phyloP scores from a whole-genome alignment of 2,329 filamentous ascomycete species.

The Cladosporium sp. region DNA sequence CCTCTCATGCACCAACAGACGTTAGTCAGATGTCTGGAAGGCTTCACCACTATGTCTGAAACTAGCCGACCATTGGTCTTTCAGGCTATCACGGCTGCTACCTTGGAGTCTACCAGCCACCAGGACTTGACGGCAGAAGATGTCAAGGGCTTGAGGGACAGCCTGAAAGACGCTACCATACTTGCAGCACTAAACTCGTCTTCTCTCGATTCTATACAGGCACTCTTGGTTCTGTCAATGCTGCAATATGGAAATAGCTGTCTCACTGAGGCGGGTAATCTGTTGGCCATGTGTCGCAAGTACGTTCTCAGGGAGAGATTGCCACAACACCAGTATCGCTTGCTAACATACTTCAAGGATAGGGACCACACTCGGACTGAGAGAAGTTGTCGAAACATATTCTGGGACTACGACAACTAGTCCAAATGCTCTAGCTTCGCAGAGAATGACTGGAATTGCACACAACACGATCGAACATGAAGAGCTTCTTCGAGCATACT shows the following conservation, averaged over 20 bases:
- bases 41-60: conserved; percentile 10
- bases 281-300: conserved; percentile 35
- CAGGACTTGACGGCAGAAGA: not conserved
- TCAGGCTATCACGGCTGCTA: conserved; percentile 14
- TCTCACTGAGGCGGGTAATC: conserved; percentile 37
- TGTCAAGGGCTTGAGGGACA: not conserved
- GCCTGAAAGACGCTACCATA: not conserved
- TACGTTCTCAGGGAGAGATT: not conserved
- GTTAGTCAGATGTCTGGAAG: conserved; percentile 25
- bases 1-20: conserved; percentile 37
- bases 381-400: not conserved
- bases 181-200: conserved; percentile 3
- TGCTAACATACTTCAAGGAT: not conserved
- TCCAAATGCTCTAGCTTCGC: not conserved
- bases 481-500: conserved; percentile 40
- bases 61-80: conserved; percentile 12
- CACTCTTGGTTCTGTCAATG: conserved; percentile 35
- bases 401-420: not conserved
- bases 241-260: conserved; percentile 35
- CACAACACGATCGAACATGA: conserved; percentile 37
- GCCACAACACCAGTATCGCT: not conserved
- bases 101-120: not conserved
- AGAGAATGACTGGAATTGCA: conserved; percentile 16
- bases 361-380: not conserved
- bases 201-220: conserved; percentile 38